phyloP scores from a whole-genome alignment of 768 basidiomycete species.

The Tulasnella sp. region DNA sequence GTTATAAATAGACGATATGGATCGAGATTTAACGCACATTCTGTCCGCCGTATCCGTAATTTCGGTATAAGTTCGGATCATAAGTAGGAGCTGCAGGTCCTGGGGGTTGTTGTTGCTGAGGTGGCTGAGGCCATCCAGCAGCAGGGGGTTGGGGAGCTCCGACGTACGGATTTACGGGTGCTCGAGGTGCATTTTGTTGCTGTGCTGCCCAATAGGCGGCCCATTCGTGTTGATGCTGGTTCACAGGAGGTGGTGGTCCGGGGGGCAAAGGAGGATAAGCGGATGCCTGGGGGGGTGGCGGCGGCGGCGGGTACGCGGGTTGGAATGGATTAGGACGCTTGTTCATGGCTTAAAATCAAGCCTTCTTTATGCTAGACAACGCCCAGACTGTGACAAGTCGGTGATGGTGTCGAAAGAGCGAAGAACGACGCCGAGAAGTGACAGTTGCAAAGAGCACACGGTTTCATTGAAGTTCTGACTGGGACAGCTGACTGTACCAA shows the following conservation, averaged over 20 bases:
- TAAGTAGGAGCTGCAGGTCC: constrained; percentile 46
- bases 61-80: constrained; percentile 78
- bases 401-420: too few species aligned
- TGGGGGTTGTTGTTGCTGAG: constrained; percentile 38
- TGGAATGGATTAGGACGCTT: constrained; percentile 20
- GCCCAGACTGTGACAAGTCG: too few species aligned
- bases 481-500: too few species aligned
- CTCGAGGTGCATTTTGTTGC: constrained; percentile 35
- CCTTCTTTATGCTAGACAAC: too few species aligned
- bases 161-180: constrained; percentile 37
- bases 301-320: constrained; percentile 10
- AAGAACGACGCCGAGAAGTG: too few species aligned
- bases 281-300: constrained; percentile 9
- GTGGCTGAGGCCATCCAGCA: constrained; percentile 54
- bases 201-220: constrained; percentile 62
- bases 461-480: too few species aligned
- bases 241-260: constrained; percentile 8
- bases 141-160: constrained; percentile 32
- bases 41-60: constrained; percentile 77
- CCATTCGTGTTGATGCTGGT: constrained; percentile 50
- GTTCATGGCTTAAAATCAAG: constrained; percentile 14
- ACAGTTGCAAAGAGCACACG: too few species aligned
- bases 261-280: constrained; percentile 14
- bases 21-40: constrained; percentile 28
- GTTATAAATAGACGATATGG: too few species aligned